Percentiles rank a stretch among this genome's conserved stretches.
Conservation (phyloP, 2,329 filamentous ascomycete genomes). For the Ascochyta fabae region DNA sequence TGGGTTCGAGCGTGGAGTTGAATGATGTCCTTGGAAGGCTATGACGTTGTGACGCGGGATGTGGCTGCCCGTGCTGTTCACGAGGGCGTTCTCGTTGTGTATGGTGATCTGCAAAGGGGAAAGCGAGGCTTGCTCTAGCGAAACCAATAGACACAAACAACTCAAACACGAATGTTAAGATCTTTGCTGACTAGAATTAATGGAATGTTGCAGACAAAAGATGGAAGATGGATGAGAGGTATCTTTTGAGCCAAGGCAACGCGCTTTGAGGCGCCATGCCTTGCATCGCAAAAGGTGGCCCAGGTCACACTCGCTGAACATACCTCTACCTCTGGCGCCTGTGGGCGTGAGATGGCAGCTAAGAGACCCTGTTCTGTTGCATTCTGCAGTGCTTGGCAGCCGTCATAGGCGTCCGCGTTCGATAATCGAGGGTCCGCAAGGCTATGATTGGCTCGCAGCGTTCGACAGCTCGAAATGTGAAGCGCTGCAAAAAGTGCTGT, state of each 20-base stretch:
- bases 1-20: constrained; percentile 4
- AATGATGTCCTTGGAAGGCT: constrained; percentile 8
- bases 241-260: constrained; percentile 12
- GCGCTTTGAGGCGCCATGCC: constrained; percentile 8
- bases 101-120: constrained; percentile 34
- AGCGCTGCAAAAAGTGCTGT: not conserved
- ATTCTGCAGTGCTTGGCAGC: constrained; percentile 33
- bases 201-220: too few species aligned
- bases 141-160: not conserved
- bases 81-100: constrained; percentile 29
- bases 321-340: constrained; percentile 23
- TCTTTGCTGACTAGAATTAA: constrained; percentile 7
- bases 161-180: constrained; percentile 24
- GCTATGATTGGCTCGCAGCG: constrained; percentile 35
- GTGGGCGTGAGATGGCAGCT: constrained; percentile 16
- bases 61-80: constrained; percentile 28
- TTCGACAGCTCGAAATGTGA: constrained; percentile 2
- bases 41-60: constrained; percentile 31
- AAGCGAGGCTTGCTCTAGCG: constrained; percentile 5
- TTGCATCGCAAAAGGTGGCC: constrained; percentile 9
- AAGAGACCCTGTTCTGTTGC: constrained; percentile 29
- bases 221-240: not conserved
- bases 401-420: constrained; percentile 34
- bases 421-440: constrained; percentile 15
- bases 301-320: not conserved